Conservation (phyloP, 768 basidiomycete genomes). For the Termitomyces sp. region DNA sequence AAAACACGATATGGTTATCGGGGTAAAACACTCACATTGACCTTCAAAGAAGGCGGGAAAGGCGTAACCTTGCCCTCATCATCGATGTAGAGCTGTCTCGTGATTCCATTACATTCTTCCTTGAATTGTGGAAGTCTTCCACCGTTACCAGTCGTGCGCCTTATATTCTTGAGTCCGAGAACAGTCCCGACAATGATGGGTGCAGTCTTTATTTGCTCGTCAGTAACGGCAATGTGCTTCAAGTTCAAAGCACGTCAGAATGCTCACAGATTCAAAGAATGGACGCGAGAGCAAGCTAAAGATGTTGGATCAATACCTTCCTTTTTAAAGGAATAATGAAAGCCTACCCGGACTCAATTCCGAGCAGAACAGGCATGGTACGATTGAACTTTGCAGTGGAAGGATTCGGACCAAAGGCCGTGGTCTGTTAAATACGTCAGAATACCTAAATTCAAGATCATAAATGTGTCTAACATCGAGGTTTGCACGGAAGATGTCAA, state of each 20-base stretch:
- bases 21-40: constrained; percentile 25
- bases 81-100: constrained; percentile 29
- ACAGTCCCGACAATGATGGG: constrained; percentile 39
- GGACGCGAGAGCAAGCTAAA: constrained; percentile 26
- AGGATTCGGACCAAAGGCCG: constrained; percentile 20
- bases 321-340: not conserved
- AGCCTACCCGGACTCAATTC: constrained; percentile 1
- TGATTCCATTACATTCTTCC: constrained; percentile 27
- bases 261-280: constrained; percentile 36
- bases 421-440: constrained; percentile 15
- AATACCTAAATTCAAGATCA: not conserved
- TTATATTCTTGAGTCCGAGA: constrained; percentile 37
- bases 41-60: constrained; percentile 39
- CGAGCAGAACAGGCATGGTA: constrained; percentile 6
- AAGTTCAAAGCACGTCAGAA: too few relatives aligned
- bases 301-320: not conserved
- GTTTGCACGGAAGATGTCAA: constrained; percentile 32
- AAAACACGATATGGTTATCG: not conserved
- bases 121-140: constrained; percentile 36
- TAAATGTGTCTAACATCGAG: constrained; percentile 27
- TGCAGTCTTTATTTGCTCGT: constrained; percentile 28
- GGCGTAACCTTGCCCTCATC: constrained; percentile 31
- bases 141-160: constrained; percentile 29
- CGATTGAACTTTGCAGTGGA: constrained; percentile 18
- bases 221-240: not conserved